Conservation (phyloP, 208 protist genomes). For the Trichomonas vaginalis region DNA sequence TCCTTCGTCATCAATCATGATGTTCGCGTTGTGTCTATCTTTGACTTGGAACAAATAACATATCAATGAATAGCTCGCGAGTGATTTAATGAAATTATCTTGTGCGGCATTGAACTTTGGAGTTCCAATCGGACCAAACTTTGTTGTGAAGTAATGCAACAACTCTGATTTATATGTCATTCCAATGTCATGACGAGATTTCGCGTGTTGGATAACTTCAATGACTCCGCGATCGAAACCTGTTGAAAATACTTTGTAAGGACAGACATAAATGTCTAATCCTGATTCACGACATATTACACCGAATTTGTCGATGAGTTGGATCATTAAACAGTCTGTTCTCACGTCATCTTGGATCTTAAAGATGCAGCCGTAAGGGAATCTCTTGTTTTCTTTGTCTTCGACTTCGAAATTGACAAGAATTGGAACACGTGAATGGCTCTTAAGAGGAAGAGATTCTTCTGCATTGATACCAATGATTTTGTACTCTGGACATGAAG, state of each 20-base stretch:
- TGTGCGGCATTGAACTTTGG: slow-evolving; percentile 57
- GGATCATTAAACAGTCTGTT: slow-evolving; percentile 68
- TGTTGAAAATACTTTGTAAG: slow-evolving; percentile 67
- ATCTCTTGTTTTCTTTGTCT: background rate
- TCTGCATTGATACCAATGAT: background rate
- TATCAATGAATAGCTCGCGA: slow-evolving; percentile 51
- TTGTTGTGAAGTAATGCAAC: slow-evolving; percentile 65
- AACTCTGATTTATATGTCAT: slow-evolving; percentile 58
- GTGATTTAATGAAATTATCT: slow-evolving; percentile 54
- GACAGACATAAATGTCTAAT: slow-evolving; percentile 61
- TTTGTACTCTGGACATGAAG: background rate
- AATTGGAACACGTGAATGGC: slow-evolving; percentile 21
- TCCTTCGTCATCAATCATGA: slow-evolving; percentile 51
- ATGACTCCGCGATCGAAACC: slow-evolving; percentile 60
- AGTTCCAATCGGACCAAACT: slow-evolving; percentile 60
- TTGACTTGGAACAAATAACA: slow-evolving; percentile 56
- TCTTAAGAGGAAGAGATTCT: background rate
- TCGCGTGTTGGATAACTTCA: slow-evolving; percentile 60
- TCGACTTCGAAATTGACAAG: slow-evolving; percentile 22
- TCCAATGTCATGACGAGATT: slow-evolving; percentile 66
- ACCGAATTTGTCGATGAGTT: slow-evolving; percentile 62
- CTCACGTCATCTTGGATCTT: slow-evolving; percentile 78
- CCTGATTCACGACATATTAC: slow-evolving; percentile 56
- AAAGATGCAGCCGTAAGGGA: slow-evolving; percentile 50
- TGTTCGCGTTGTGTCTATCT: slow-evolving; percentile 69